Conservation (phyloP, 345 rosid species). For the Rhizophora mangle region DNA sequence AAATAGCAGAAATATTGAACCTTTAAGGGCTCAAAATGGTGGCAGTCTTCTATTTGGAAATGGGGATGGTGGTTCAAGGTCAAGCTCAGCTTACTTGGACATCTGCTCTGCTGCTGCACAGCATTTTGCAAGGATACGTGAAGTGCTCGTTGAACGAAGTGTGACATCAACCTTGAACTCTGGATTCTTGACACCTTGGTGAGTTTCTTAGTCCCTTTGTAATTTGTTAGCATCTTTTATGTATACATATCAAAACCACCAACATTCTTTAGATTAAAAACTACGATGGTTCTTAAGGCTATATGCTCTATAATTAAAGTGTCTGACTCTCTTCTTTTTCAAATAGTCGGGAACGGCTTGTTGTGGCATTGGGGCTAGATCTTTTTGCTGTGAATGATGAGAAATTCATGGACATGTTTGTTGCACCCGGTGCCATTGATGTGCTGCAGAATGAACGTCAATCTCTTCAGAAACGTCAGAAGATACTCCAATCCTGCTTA, state of each 20-base stretch:
- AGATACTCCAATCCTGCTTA: constrained; percentile 80
- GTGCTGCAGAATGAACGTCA: constrained; percentile 64
- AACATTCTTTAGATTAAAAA: no score
- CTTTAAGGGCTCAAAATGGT: constrained; percentile 55
- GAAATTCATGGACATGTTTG: constrained; percentile 94
- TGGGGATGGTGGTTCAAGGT: constrained; percentile 45
- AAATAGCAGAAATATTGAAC: constrained; percentile 48
- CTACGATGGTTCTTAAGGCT: not conserved
- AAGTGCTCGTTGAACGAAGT: constrained; percentile 86
- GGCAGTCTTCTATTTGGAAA: constrained; percentile 57
- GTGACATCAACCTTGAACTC: constrained; percentile 88
- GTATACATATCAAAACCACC: not conserved
- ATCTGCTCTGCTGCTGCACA: constrained; percentile 88
- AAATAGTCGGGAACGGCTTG: constrained; percentile 67
- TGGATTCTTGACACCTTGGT: constrained; percentile 95
- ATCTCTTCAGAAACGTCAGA: constrained; percentile 80
- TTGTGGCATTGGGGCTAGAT: constrained; percentile 82
- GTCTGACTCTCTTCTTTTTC: not conserved
- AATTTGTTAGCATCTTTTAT: not conserved
- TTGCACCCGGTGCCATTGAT: constrained; percentile 86
- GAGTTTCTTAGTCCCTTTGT: constrained; percentile 21
- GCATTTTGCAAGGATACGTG: constrained; percentile 87
- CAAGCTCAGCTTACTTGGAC: constrained; percentile 73
- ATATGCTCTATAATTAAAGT: not conserved
- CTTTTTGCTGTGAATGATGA: constrained; percentile 85